Evolutionary conservation across 441 rosid genomes (phyloP), one percentile per base, ranked within the genome.

Genomic region (Isatis lusitanica): DNA sequence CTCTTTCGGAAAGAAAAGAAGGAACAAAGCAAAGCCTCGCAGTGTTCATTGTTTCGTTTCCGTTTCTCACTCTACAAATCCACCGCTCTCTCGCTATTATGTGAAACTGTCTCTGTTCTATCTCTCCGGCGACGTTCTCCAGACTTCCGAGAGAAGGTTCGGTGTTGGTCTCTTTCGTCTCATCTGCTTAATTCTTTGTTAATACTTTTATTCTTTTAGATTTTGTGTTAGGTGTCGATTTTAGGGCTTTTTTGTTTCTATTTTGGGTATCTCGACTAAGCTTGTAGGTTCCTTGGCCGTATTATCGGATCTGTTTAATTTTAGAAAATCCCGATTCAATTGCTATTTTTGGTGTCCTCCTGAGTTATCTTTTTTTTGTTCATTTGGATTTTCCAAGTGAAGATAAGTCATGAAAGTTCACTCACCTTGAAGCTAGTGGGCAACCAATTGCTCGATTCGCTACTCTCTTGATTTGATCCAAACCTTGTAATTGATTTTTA

Each of bases 221-320:
- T 50, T 62, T 59, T 50, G 5, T 64, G 24, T 16, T 9, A 13
- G 10, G 51, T 38, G 69, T 48, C 63, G 43, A 63, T n/a, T 28
- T 70, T 35, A 69, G 65, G n/a, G 47, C 6, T 33, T 63, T 70
- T 33, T 6, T 30, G 39, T 33, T 39, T 12, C 66, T 63, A 59
- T 63, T 48, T 39, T 52, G 6, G 64, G 58, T 30, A 74, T 71
- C 53, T 69, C 64, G 67, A 66, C 66, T 36, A 43, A 9, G 40
- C 60, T 58, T 75, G 36, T 74, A 77, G 48, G 30, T 75, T 64
- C 77, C 60, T 21, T 51, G 84, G 88, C 85, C 35, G 8, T 72
- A 50, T 68, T 77, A 65, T 83, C 84, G 97, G 94, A 88, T 86
- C 89, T 79, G 43, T 63, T 75, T 71, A 65, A 65, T 78, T 52